Evolutionary conservation across 1,284 basidiomycete genomes (phyloP).

Genomic region (Inonotus obliquus): DNA sequence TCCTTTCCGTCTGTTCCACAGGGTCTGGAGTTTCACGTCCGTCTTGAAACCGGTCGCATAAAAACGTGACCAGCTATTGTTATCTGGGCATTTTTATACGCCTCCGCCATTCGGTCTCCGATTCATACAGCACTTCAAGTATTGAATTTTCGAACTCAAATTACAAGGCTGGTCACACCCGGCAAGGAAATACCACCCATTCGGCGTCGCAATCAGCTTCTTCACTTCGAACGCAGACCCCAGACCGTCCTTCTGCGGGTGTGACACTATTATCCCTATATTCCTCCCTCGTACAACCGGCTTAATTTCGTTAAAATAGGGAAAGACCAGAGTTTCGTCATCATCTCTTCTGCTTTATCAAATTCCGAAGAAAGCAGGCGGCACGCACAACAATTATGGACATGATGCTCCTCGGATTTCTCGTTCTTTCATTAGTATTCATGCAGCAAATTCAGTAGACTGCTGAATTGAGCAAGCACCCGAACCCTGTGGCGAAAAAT

Average conservation of each 20-base stretch:
- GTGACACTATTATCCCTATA: conserved; percentile 1
- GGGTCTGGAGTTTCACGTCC: not conserved
- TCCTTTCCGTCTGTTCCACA: not conserved
- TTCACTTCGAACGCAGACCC: conserved; percentile 7
- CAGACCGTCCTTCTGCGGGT: conserved; percentile 14
- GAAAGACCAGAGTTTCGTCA: not conserved
- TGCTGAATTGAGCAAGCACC: not conserved
- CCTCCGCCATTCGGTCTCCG: not conserved
- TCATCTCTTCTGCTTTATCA: not conserved
- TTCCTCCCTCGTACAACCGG: not conserved
- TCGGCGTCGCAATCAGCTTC: conserved; percentile 6
- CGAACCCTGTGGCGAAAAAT: too few species aligned
- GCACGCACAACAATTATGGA: not conserved
- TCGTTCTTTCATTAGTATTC: not conserved
- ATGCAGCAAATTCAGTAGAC: not conserved
- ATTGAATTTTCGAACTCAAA: not conserved
- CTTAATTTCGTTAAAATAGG: not conserved
- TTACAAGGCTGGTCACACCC: not conserved
- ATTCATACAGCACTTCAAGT: not conserved
- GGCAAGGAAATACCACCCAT: not conserved
- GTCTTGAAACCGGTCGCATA: not conserved
- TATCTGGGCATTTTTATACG: not conserved
- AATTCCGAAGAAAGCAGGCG: not conserved
- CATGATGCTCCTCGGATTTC: not conserved
- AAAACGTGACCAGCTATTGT: not conserved